phyloP scores from a whole-genome alignment of 1,284 basidiomycete genomes.

The Takashimella tepidaria region DNA sequence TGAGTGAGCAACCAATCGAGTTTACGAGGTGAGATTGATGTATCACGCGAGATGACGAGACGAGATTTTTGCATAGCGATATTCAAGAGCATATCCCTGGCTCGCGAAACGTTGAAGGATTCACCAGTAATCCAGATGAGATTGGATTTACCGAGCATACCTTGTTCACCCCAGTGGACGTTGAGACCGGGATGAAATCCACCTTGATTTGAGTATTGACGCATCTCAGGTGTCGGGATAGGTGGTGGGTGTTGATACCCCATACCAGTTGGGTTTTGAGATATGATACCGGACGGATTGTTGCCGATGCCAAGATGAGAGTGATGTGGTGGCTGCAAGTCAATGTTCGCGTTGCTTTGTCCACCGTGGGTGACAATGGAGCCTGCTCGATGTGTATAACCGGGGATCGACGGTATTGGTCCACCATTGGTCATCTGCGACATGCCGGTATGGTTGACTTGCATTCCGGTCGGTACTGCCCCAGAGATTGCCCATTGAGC shows the following conservation, averaged over 20 bases:
- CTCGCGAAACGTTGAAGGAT: constrained; percentile 92
- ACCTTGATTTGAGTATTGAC: constrained; percentile 23
- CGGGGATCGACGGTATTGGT: background rate
- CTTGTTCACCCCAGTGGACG: constrained; percentile 52
- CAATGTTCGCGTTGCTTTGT: no score
- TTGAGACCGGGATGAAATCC: constrained; percentile 38
- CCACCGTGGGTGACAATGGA: background rate
- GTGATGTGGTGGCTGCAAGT: background rate
- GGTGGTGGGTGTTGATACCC: background rate
- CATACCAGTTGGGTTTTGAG: background rate
- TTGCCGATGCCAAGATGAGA: background rate
- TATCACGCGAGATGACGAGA: constrained; percentile 83
- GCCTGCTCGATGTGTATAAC: background rate
- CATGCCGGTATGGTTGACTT: constrained; percentile 35
- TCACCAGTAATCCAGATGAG: constrained; percentile 95
- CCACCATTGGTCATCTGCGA: constrained; percentile 18
- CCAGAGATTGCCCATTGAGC: constrained; percentile 25
- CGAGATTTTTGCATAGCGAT: constrained; percentile 75
- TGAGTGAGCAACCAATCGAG: constrained; percentile 97
- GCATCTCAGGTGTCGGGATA: constrained; percentile 8
- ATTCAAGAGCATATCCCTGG: constrained; percentile 89
- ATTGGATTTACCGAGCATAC: constrained; percentile 52
- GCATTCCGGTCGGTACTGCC: constrained; percentile 12
- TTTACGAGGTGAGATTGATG: constrained; percentile 90
- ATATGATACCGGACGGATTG: background rate